phyloP scores from a whole-genome alignment of 2,329 filamentous ascomycete genomes.

The Cryphonectria parasitica region DNA sequence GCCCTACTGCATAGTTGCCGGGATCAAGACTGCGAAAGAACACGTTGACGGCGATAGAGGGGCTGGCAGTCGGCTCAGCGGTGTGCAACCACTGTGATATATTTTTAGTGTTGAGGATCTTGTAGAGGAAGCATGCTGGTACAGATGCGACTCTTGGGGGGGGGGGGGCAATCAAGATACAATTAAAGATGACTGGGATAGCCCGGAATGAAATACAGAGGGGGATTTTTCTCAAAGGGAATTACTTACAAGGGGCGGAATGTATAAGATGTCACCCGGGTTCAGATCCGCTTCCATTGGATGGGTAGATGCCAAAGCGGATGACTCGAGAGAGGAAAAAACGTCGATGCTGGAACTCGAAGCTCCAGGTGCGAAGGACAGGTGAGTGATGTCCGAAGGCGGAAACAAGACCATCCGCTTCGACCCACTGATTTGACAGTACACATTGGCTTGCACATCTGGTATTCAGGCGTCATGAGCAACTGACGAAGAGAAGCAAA shows the following conservation, averaged over 20 bases:
- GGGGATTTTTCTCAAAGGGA: background rate
- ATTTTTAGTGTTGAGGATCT: background rate
- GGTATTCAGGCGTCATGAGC: constrained; percentile 10
- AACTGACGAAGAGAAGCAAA: background rate
- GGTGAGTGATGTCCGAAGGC: constrained; percentile 70
- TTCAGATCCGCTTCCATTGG: constrained; percentile 69
- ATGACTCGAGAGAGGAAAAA: constrained; percentile 55
- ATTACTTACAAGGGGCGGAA: constrained; percentile 64
- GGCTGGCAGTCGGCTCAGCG: constrained; percentile 58
- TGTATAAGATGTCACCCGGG: constrained; percentile 77
- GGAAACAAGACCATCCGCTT: constrained; percentile 80
- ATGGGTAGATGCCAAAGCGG: constrained; percentile 52
- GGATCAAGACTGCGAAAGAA: constrained; percentile 76
- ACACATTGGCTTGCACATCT: constrained; percentile 83
- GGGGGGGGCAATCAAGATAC: background rate
- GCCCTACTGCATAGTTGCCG: constrained; percentile 69
- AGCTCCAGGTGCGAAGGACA: constrained; percentile 74
- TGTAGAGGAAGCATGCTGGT: background rate
- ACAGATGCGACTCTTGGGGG: background rate
- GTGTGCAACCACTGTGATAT: constrained; percentile 73
- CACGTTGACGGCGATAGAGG: constrained; percentile 83
- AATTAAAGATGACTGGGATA: background rate
- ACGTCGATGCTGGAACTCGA: constrained; percentile 81
- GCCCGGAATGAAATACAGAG: background rate
- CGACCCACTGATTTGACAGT: constrained; percentile 75